Evolutionary conservation across 257 asterid genomes (phyloP).

Genomic region (Leptodermis oblonga): DNA sequence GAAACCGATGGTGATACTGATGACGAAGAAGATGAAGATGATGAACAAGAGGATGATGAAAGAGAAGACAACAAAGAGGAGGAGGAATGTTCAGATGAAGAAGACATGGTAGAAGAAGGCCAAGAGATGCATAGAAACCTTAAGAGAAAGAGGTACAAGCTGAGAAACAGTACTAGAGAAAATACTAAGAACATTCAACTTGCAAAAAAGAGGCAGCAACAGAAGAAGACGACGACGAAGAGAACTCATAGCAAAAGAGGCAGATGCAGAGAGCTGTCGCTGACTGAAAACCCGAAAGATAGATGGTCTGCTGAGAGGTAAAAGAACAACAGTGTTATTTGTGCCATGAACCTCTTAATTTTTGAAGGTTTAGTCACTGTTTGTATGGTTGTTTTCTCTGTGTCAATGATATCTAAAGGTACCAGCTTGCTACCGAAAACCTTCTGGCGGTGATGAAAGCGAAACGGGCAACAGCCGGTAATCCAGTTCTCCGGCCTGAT

Average conservation of each 20-base stretch:
- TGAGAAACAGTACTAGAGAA: constrained; percentile 43
- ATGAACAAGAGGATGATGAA: constrained; percentile 9
- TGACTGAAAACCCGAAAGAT: constrained; percentile 65
- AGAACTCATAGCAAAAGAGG: constrained; percentile 26
- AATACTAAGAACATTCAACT: constrained; percentile 43
- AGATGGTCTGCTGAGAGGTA: constrained; percentile 97
- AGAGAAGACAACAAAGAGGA: constrained; percentile 25
- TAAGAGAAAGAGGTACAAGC: constrained; percentile 69
- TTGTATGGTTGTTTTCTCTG: background rate
- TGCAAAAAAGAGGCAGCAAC: constrained; percentile 32
- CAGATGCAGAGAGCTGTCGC: constrained; percentile 45
- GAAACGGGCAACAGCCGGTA: constrained; percentile 58
- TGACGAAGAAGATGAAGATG: constrained; percentile 17
- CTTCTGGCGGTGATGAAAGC: constrained; percentile 78
- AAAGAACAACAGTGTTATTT: background rate
- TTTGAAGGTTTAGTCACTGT: background rate
- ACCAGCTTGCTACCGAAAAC: constrained; percentile 70
- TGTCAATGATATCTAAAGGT: constrained; percentile 40
- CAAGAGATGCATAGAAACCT: constrained; percentile 32
- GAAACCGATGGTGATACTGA: constrained; percentile 23
- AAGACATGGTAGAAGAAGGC: constrained; percentile 31
- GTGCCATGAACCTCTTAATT: background rate
- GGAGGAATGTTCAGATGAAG: constrained; percentile 20
- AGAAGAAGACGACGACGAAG: constrained; percentile 36
- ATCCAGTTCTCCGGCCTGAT: constrained; percentile 75